Evolutionary conservation across 495 filamentous ascomycete species (phyloP), one percentile per base, ranked within the genome.

Genomic region (Podospora bellae-mahoneyi): DNA sequence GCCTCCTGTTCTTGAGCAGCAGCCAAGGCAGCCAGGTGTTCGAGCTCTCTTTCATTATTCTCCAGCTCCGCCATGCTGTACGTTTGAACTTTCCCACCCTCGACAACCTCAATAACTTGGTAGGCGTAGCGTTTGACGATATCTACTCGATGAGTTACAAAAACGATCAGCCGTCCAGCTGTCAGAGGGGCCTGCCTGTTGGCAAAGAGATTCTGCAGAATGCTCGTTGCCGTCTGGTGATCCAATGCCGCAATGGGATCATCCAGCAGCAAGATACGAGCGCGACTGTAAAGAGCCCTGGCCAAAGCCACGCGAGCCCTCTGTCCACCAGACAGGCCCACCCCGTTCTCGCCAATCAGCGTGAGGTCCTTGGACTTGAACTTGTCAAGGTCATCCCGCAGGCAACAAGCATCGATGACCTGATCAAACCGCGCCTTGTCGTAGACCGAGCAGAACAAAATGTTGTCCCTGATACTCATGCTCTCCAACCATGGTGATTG

Each of bases 181-280:
- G 89, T 78, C 63, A 96, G 77, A 1, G 85, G 82, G 1, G 90
- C 90, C 34, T 71, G 73, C 19, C 71, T 72, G 19, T 73, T 64
- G 1, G 75, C 76, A 53, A 96, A 84, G 68, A 91, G 87, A 68
- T 88, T 91, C 30, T 82, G 80, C 32, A 92, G 83, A 60, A 96
- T 89, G 4, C 76, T 80, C 67, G 91, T 88, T 1, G 92, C 92
- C 0, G 92, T 96, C 28, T 90, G 85, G 72, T 94, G 91, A 77
- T 99, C 96, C 39, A 99, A 90, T 1, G 96, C 94, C 23, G 94
- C 96, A 20, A 99, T 84, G 66, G 93, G 90, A 76, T 99, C 96
- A 74, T 99, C 96, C n/a, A 98, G 84, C 4, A 99, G 82, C 71
- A 98, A 91, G 65, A 98, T 88, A 74, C 96, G 91, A 7, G 93